Evolutionary conservation across 441 rosid genomes (phyloP).

Genomic region (Dalechampia spathulata): DNA sequence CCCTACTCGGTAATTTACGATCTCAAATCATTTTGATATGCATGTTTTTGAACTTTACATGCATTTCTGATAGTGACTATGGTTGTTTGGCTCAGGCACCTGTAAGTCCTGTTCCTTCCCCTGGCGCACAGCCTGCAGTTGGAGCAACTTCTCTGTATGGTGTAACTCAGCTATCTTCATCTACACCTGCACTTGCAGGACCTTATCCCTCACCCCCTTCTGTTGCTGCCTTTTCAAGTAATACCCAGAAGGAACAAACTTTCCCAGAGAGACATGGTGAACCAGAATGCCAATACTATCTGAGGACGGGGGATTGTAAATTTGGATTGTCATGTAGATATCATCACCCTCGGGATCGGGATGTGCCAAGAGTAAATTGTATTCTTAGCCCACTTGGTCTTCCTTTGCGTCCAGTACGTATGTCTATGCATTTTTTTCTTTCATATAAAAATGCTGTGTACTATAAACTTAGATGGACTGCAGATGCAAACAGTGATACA

Average conservation of each 20-base stretch:
- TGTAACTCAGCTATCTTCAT: conserved; percentile 61
- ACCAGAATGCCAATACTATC: conserved; percentile 76
- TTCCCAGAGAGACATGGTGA: conserved; percentile 92
- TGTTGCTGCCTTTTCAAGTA: conserved; percentile 37
- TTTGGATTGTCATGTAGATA: conserved; percentile 82
- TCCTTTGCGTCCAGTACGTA: conserved; percentile 80
- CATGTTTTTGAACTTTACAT: conserved; percentile 5
- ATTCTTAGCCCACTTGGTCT: conserved; percentile 69
- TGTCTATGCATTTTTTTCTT: conserved; percentile 10
- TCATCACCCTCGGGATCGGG: conserved; percentile 76
- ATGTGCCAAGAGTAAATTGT: conserved; percentile 52
- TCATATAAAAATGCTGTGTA: background rate
- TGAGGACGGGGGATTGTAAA: conserved; percentile 90
- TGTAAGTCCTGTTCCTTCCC: conserved; percentile 84
- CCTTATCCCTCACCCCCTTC: conserved; percentile 50
- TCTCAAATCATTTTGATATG: background rate
- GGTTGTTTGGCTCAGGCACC: conserved; percentile 51
- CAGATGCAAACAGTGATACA: no score
- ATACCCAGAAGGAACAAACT: conserved; percentile 46
- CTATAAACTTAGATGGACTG: background rate
- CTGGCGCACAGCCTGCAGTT: conserved; percentile 81
- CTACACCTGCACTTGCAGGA: conserved; percentile 52
- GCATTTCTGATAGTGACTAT: conserved; percentile 15
- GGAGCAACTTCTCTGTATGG: conserved; percentile 75
- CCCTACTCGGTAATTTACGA: conserved; percentile 72